These are phyloP conservation scores for Fusarium kyushuense DNA, from an alignment of 2,329 filamentous ascomycete species.

Conservation along the genomic window DNA sequence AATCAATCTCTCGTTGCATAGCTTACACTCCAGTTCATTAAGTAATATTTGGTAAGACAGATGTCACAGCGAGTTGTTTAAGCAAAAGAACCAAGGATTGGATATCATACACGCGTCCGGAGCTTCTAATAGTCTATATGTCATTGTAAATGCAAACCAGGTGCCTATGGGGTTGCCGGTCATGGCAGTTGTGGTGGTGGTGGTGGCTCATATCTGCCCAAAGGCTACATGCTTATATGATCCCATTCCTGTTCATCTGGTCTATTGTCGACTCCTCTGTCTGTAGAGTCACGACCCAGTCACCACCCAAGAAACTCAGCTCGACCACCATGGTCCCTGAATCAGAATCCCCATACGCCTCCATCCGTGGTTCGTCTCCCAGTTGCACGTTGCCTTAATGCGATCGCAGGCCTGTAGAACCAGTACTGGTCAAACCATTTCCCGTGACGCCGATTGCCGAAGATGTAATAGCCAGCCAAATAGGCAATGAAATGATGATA, in stretches of 20 bases:
- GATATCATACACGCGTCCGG: constrained; percentile 46
- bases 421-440: constrained; percentile 12
- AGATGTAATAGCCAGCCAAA: constrained; percentile 44
- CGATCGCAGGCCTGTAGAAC: constrained; percentile 22
- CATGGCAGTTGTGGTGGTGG: constrained; percentile 1
- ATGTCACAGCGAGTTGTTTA: constrained; percentile 16
- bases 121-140: constrained; percentile 42
- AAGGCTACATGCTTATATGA: constrained; percentile 15
- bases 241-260: constrained; percentile 18
- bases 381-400: constrained; percentile 33
- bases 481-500: constrained; percentile 36
- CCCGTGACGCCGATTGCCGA: constrained; percentile 48
- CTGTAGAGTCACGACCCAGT: constrained; percentile 5
- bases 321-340: constrained; percentile 28
- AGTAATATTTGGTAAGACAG: not conserved
- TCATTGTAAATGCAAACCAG: constrained; percentile 35
- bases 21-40: not conserved
- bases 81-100: constrained; percentile 38
- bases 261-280: constrained; percentile 24
- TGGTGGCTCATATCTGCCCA: constrained; percentile 19
- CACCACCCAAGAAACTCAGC: constrained; percentile 29
- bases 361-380: constrained; percentile 37
- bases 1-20: not conserved
- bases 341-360: constrained; percentile 34
- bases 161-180: constrained; percentile 6